phyloP scores from a whole-genome alignment of 2,329 filamentous ascomycete species.

The Sporothrix sp. region DNA sequence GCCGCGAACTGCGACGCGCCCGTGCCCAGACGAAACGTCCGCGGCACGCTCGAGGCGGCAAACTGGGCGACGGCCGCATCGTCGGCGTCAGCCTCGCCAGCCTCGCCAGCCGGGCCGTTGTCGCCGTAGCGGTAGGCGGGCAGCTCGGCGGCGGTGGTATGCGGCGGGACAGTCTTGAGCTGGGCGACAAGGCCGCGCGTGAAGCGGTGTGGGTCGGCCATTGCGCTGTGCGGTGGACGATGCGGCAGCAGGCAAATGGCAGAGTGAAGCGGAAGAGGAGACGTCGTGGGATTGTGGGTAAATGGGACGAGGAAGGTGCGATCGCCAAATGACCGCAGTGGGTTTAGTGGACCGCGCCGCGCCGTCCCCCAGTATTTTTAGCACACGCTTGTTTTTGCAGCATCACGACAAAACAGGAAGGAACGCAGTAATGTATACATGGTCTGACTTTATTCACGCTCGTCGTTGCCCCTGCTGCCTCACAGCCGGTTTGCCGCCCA shows the following conservation, averaged over 20 bases:
- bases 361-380: no score
- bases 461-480: no score
- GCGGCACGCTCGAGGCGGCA: slow-evolving; percentile 37
- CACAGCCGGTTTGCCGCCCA: slow-evolving; percentile 24
- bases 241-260: neutral
- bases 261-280: no score
- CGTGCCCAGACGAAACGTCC: slow-evolving; percentile 45
- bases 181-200: slow-evolving; percentile 18
- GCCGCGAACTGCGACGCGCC: slow-evolving; percentile 46
- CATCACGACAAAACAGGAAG: no score
- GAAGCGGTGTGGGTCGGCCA: slow-evolving; percentile 18
- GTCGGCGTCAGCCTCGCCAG: neutral
- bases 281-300: no score
- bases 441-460: neutral
- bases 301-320: no score
- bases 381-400: no score
- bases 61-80: slow-evolving; percentile 22
- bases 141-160: slow-evolving; percentile 27
- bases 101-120: neutral
- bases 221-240: neutral
- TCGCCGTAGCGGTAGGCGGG: slow-evolving; percentile 39
- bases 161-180: slow-evolving; percentile 13
- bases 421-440: no score
- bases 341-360: no score
- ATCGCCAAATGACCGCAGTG: no score